A percentile compares a stretch with the other conserved stretches of the same genome.
Conservation (phyloP, 106 monocot species). For the Triglochin maritima region DNA sequence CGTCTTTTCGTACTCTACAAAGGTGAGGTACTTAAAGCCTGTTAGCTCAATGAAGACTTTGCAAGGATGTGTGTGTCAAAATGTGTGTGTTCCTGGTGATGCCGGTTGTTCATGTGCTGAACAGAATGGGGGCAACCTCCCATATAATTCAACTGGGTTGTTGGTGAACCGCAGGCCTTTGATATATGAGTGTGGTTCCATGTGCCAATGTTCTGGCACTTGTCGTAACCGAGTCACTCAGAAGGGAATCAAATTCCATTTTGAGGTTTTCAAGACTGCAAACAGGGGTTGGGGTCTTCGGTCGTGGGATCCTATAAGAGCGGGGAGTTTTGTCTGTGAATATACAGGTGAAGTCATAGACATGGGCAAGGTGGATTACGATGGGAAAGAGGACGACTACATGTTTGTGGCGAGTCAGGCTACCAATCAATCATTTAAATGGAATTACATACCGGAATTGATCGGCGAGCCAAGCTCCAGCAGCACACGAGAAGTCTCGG, state of each 20-base stretch:
- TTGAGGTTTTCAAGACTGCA: slow-evolving; percentile 69
- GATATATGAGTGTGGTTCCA: slow-evolving; percentile 49
- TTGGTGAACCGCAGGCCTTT: slow-evolving; percentile 50
- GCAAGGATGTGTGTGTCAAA: slow-evolving; percentile 36
- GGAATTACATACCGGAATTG: slow-evolving; percentile 74
- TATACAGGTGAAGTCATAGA: slow-evolving; percentile 62
- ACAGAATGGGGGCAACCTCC: slow-evolving; percentile 48
- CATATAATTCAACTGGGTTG: slow-evolving; percentile 55
- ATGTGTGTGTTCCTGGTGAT: slow-evolving; percentile 60
- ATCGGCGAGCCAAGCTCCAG: slow-evolving; percentile 38
- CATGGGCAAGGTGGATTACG: slow-evolving; percentile 13
- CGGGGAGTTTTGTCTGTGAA: slow-evolving; percentile 68
- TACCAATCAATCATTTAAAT: slow-evolving; percentile 37
- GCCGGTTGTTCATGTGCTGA: slow-evolving; percentile 41
- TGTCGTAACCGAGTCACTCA: slow-evolving; percentile 62
- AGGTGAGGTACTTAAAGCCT: slow-evolving; percentile 21
- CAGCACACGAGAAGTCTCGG: slow-evolving; percentile 19
- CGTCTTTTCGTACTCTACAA: slow-evolving; percentile 44
- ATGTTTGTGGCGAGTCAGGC: slow-evolving; percentile 43
- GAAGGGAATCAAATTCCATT: slow-evolving; percentile 44
- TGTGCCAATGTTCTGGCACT: slow-evolving; percentile 40
- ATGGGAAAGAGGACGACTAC: slow-evolving; percentile 52
- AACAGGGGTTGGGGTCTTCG: slow-evolving; percentile 74
- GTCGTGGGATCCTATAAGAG: slow-evolving; percentile 67
- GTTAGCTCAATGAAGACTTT: slow-evolving; percentile 23